Conservation (phyloP, 2,329 filamentous ascomycete genomes). For the Penicillium griseofulvum region DNA sequence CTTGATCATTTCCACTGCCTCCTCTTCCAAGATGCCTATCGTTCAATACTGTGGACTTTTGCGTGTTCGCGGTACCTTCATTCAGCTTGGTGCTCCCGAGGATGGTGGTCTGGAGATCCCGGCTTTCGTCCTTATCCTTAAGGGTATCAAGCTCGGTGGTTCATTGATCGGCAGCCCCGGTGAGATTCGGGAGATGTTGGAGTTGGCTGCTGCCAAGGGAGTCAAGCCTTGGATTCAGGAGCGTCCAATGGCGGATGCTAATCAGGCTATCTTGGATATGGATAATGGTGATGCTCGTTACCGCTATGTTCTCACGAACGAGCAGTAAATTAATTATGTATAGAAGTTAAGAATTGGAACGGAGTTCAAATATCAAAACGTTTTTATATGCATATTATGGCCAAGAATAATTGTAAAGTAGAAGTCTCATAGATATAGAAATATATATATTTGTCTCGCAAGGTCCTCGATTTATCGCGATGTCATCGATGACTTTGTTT, state of each 20-base stretch:
- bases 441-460: not conserved
- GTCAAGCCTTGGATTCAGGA: slow-evolving; percentile 43
- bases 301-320: slow-evolving; percentile 45
- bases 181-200: slow-evolving; percentile 46
- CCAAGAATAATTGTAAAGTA: not conserved
- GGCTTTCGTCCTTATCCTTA: slow-evolving; percentile 56
- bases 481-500: not conserved
- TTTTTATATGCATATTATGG: not conserved
- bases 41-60: slow-evolving; percentile 16
- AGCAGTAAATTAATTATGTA: slow-evolving; percentile 17
- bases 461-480: not conserved
- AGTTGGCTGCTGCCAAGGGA: slow-evolving; percentile 40
- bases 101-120: slow-evolving; percentile 53
- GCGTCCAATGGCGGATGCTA: slow-evolving; percentile 43
- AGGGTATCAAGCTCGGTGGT: slow-evolving; percentile 49
- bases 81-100: slow-evolving; percentile 67
- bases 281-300: slow-evolving; percentile 44
- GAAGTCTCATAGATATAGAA: not conserved
- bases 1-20: slow-evolving; percentile 57
- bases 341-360: not conserved
- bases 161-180: slow-evolving; percentile 40
- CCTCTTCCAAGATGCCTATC: slow-evolving; percentile 45
- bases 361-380: not conserved
- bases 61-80: slow-evolving; percentile 37
- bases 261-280: slow-evolving; percentile 45